Evolutionary conservation across 257 asterid genomes (phyloP).

Genomic region (Solanum appendiculatum): DNA sequence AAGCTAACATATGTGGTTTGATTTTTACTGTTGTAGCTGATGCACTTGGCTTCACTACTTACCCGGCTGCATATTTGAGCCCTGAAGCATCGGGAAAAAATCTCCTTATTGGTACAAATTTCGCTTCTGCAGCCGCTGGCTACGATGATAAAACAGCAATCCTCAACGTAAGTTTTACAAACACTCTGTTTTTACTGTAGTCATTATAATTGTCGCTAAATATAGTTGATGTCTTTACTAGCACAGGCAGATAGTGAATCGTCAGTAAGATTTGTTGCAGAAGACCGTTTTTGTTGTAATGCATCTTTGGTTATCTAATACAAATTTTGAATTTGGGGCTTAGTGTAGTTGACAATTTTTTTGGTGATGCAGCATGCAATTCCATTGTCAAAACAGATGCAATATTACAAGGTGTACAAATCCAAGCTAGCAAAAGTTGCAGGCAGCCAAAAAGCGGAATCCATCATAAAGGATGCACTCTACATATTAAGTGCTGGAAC

Average conservation of each 20-base stretch:
- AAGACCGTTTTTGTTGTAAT: background rate
- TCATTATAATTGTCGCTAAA: background rate
- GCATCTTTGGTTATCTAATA: background rate
- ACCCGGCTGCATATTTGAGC: constrained; percentile 81
- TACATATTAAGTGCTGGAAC: constrained; percentile 62
- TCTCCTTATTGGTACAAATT: constrained; percentile 72
- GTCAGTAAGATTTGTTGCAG: background rate
- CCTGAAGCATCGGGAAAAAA: constrained; percentile 80
- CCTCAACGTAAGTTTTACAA: constrained; percentile 32
- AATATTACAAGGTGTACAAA: constrained; percentile 68
- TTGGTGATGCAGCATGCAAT: constrained; percentile 60
- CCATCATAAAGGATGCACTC: constrained; percentile 46
- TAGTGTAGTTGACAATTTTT: background rate
- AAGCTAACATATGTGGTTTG: background rate
- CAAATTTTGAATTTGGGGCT: background rate
- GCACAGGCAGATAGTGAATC: background rate
- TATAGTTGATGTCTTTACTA: background rate
- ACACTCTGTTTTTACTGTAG: background rate
- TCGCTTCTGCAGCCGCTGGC: constrained; percentile 93
- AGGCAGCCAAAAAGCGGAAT: constrained; percentile 39
- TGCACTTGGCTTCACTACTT: constrained; percentile 61
- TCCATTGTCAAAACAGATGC: constrained; percentile 53
- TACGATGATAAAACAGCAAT: constrained; percentile 77
- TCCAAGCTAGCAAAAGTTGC: constrained; percentile 57
- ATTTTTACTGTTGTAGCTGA: constrained; percentile 46